Evolutionary conservation across 805 yeast genomes (phyloP).

Genomic region (Pichia insulana): DNA sequence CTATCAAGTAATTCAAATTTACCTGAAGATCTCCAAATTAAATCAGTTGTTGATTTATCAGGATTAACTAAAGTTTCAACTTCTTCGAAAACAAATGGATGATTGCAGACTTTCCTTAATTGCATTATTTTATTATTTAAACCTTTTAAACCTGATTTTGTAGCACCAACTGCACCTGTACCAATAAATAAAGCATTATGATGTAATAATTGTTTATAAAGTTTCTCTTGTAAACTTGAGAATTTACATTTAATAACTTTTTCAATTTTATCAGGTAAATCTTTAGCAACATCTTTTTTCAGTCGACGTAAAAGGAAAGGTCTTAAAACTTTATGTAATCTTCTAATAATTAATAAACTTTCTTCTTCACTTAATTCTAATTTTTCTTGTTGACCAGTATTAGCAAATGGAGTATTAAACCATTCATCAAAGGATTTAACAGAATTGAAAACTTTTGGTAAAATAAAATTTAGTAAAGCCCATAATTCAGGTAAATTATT

Average conservation of each 20-base stretch:
- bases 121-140: slow-evolving; percentile 81
- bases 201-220: slow-evolving; percentile 73
- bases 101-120: slow-evolving; percentile 75
- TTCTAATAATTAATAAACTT: slow-evolving; percentile 67
- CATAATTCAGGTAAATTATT: slow-evolving; percentile 79
- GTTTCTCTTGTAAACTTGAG: slow-evolving; percentile 59
- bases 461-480: slow-evolving; percentile 75
- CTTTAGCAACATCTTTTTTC: slow-evolving; percentile 82
- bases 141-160: slow-evolving; percentile 64
- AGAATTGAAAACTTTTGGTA: slow-evolving; percentile 78
- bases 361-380: slow-evolving; percentile 82
- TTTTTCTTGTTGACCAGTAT: slow-evolving; percentile 75
- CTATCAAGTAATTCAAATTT: slow-evolving; percentile 74
- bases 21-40: slow-evolving; percentile 71
- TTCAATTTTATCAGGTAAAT: slow-evolving; percentile 76
- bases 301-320: slow-evolving; percentile 78
- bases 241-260: slow-evolving; percentile 73
- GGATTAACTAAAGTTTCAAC: slow-evolving; percentile 67
- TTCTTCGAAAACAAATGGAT: slow-evolving; percentile 81
- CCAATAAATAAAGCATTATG: slow-evolving; percentile 63
- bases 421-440: slow-evolving; percentile 83
- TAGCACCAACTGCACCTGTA: slow-evolving; percentile 44
- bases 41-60: slow-evolving; percentile 49
- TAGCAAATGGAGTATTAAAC: slow-evolving; percentile 85
- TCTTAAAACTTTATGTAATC: slow-evolving; percentile 79